Evolutionary conservation across 305 asterid genomes (phyloP).

Genomic region (Rubia peregrina): DNA sequence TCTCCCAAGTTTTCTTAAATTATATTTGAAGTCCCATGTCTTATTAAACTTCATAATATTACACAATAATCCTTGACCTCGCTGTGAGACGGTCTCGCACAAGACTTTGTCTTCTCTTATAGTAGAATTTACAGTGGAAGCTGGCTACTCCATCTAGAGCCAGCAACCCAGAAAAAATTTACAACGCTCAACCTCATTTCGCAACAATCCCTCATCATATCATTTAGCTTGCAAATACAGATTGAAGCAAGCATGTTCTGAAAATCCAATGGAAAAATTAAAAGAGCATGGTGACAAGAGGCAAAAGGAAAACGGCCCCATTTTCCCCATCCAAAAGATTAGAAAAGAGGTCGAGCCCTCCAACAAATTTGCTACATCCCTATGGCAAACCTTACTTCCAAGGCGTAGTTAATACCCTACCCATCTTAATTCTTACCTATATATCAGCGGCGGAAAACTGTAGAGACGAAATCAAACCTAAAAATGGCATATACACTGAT

Average conservation of each 20-base stretch:
- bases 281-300: slow-evolving; percentile 16
- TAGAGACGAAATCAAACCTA: slow-evolving; percentile 22
- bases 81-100: too few species aligned
- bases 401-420: slow-evolving; percentile 34
- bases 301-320: background rate
- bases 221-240: background rate
- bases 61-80: too few species aligned
- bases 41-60: too few species aligned
- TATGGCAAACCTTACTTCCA: slow-evolving; percentile 34
- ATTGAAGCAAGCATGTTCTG: slow-evolving; percentile 24
- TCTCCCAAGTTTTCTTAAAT: too few species aligned
- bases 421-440: slow-evolving; percentile 26
- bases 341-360: slow-evolving; percentile 16
- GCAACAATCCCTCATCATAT: slow-evolving; percentile 23
- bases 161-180: slow-evolving; percentile 38
- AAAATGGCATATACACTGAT: slow-evolving; percentile 33
- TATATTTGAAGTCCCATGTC: too few species aligned
- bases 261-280: slow-evolving; percentile 30
- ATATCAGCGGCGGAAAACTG: slow-evolving; percentile 20
- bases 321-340: background rate
- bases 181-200: slow-evolving; percentile 45
- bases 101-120: too few species aligned
- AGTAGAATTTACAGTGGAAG: slow-evolving; percentile 47
- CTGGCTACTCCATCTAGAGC: slow-evolving; percentile 39
- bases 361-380: slow-evolving; percentile 31